Conservation (phyloP, 2,329 filamentous ascomycete species). For the Stagonosporopsis chrysanthemi region DNA sequence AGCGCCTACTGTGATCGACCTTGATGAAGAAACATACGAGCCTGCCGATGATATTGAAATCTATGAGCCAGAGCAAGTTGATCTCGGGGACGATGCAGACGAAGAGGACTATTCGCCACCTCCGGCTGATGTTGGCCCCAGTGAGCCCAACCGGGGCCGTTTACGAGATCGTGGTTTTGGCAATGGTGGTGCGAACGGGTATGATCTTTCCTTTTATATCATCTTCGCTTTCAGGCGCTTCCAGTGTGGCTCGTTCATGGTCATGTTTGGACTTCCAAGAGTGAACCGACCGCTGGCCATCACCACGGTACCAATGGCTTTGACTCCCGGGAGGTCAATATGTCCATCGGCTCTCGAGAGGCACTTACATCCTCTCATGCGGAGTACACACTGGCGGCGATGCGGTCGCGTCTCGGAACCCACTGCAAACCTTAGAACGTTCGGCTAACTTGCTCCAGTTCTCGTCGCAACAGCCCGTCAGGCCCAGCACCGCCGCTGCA, state of each 20-base stretch:
- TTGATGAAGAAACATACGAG: conserved; percentile 50
- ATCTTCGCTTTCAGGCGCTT: conserved; percentile 22
- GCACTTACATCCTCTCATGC: neutral
- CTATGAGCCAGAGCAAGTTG: conserved; percentile 45
- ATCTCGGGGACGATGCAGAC: conserved; percentile 45
- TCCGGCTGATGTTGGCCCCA: conserved; percentile 50
- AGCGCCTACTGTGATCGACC: conserved; percentile 43
- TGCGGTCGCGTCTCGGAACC: neutral
- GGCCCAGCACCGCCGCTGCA: conserved; percentile 52
- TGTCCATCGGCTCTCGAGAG: neutral
- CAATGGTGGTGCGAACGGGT: conserved; percentile 41
- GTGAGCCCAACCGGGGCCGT: conserved; percentile 36
- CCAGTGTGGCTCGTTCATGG: neutral
- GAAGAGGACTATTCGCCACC: conserved; percentile 57
- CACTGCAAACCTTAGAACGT: neutral
- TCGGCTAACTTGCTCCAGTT: conserved; percentile 16
- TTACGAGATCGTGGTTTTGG: conserved; percentile 31
- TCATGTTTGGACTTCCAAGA: neutral
- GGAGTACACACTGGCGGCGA: neutral
- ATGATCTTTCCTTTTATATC: conserved; percentile 29
- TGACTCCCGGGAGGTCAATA: neutral
- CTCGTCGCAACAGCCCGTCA: conserved; percentile 56
- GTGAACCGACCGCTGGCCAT: neutral
- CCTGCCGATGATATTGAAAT: conserved; percentile 51
- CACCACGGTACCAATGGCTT: neutral